A percentile compares a stretch with the other conserved stretches of the same genome.
These are phyloP conservation scores for Kluyveromyces lactis DNA, from an alignment of 805 yeast species.

Conservation along the genomic window DNA sequence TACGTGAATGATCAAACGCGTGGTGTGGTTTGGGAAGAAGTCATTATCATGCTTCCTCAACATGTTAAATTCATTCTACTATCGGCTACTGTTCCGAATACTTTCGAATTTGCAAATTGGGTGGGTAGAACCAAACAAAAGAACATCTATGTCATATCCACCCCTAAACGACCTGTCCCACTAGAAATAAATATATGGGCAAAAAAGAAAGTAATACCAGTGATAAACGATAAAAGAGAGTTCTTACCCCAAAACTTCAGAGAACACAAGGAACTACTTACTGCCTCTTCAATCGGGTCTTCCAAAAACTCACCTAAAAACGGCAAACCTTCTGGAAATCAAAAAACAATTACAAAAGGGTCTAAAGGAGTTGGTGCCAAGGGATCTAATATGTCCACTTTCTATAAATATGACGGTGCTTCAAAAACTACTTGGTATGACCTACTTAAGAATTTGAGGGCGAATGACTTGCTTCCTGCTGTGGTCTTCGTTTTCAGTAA, in stretches of 20 bases:
- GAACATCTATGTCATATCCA: conserved; percentile 91
- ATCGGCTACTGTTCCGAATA: conserved; percentile 98
- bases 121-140: conserved; percentile 95
- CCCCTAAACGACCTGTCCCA: conserved; percentile 96
- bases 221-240: conserved; percentile 64
- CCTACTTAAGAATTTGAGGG: conserved; percentile 60
- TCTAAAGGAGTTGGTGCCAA: conserved; percentile 35
- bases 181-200: conserved; percentile 83
- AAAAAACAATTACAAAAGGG: conserved; percentile 16
- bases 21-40: conserved; percentile 99
- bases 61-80: conserved; percentile 86
- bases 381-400: conserved; percentile 29
- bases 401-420: conserved; percentile 53
- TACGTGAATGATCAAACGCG: conserved; percentile 94
- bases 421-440: conserved; percentile 72
- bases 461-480: conserved; percentile 72
- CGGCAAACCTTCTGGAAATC: not conserved
- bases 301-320: conserved; percentile 9
- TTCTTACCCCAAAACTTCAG: conserved; percentile 60
- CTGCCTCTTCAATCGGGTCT: conserved; percentile 20
- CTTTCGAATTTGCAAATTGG: conserved; percentile 97
- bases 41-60: conserved; percentile 93
- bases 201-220: conserved; percentile 59
- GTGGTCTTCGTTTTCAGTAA: conserved; percentile 92
- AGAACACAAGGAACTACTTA: conserved; percentile 42